phyloP scores from a whole-genome alignment of 2,329 filamentous ascomycete genomes.

The Fusarium begoniae region DNA sequence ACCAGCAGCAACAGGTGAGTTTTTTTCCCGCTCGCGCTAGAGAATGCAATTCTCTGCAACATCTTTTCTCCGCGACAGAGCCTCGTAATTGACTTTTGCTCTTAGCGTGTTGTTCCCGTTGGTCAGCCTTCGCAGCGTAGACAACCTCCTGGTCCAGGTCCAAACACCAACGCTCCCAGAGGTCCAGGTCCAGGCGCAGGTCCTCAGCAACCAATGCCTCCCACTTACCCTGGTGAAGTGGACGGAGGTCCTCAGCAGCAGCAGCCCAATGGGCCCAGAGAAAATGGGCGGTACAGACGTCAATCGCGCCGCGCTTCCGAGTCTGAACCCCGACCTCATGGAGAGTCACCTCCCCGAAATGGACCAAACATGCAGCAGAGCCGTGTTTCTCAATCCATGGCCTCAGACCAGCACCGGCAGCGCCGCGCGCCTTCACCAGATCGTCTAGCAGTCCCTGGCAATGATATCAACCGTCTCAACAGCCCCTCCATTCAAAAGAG shows the following conservation, averaged over 20 bases:
- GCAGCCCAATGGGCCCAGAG: constrained; percentile 24
- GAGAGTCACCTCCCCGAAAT: constrained; percentile 18
- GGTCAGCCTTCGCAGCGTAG: constrained; percentile 36
- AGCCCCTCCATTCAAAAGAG: constrained; percentile 55
- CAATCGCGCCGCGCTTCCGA: constrained; percentile 38
- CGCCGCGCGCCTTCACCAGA: constrained; percentile 31
- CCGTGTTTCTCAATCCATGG: constrained; percentile 24
- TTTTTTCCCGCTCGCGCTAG: background rate
- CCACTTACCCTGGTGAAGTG: constrained; percentile 31
- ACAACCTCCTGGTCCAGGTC: constrained; percentile 18
- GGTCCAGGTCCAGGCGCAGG: background rate
- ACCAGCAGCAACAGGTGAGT: constrained; percentile 41
- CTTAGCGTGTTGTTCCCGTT: constrained; percentile 41
- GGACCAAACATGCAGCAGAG: constrained; percentile 31
- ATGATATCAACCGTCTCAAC: constrained; percentile 53
- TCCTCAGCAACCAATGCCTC: constrained; percentile 28
- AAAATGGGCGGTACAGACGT: constrained; percentile 36
- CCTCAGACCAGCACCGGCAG: constrained; percentile 28
- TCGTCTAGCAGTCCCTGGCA: constrained; percentile 26
- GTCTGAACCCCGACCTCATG: constrained; percentile 21
- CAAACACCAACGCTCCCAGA: constrained; percentile 6
- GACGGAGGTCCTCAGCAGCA: constrained; percentile 32
- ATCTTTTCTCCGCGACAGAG: constrained; percentile 21
- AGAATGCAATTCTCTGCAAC: background rate
- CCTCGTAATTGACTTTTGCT: constrained; percentile 11